Conservation (phyloP, 2,329 filamentous ascomycete species). For the Aspergillus proliferans region DNA sequence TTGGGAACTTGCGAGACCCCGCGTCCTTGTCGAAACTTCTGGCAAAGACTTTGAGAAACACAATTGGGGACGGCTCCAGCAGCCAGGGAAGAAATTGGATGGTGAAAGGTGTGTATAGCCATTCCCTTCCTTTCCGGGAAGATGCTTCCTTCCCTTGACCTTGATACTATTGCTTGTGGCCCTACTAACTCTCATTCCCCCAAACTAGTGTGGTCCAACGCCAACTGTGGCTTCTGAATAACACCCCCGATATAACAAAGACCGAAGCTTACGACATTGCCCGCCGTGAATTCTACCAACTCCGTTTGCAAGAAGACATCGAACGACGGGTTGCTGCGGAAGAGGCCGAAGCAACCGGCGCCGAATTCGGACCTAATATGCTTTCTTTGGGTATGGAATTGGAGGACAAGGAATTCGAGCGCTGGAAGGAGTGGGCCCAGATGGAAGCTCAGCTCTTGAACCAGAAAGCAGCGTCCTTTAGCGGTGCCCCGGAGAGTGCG, state of each 20-base stretch:
- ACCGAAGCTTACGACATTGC: conserved; percentile 75
- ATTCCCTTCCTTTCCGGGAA: not conserved
- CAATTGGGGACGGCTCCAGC: conserved; percentile 74
- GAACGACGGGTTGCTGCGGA: conserved; percentile 76
- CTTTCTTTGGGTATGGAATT: conserved; percentile 73
- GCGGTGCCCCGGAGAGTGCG: conserved; percentile 30
- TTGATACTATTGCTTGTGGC: not conserved
- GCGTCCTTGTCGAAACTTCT: conserved; percentile 75
- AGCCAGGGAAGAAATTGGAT: conserved; percentile 68
- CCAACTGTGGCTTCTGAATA: conserved; percentile 77
- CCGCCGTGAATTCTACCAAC: conserved; percentile 81
- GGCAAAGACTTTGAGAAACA: conserved; percentile 70
- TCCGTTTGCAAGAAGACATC: conserved; percentile 76
- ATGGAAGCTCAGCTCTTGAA: conserved; percentile 46
- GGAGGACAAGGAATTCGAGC: conserved; percentile 72
- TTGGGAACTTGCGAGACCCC: conserved; percentile 89
- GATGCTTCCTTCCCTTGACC: too few relatives aligned
- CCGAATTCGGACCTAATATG: conserved; percentile 75
- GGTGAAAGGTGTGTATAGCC: conserved; percentile 66
- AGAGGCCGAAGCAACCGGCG: conserved; percentile 78
- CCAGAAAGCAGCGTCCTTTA: conserved; percentile 42
- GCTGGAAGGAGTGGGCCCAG: conserved; percentile 76
- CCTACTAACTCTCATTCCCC: conserved; percentile 9
- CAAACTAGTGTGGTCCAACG: conserved; percentile 75
- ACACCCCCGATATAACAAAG: conserved; percentile 52